Evolutionary conservation across 2,329 filamentous ascomycete genomes (phyloP), one percentile per base, ranked within the genome.

Genomic region (Sporothrix variecibatus): DNA sequence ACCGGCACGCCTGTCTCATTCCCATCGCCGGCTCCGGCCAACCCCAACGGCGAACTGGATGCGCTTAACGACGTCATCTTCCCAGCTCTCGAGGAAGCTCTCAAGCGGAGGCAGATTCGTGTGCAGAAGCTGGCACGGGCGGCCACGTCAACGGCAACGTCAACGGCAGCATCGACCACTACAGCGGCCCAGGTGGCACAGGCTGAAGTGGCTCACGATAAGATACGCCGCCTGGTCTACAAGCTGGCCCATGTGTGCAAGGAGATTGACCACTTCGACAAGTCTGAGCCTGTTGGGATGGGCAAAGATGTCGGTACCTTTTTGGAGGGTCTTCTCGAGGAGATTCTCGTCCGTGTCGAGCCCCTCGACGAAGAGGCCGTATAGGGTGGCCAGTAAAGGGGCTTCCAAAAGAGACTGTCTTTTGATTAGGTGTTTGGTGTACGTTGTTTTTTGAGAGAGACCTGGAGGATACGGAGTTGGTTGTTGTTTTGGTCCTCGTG

Each of bases 31-130:
- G 86, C 88, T 0, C 87, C 90, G 0, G 80, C 86, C 1, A 89
- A 88, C 75, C 82, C 88, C 31, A 88, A 89, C 73, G 90, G 88
- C 15, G 93, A 97, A 74, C 87, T 97, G 28, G 96, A 97, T 72
- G 94, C 95, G 1, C 87, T 98, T 0, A 94, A 92, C 79, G 94
- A 95, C 78, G 95, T 99, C 70, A 94, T 99, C 51, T 91, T 98
- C 76, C 96, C 96, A 0, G 95, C 96, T 1, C 87, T 99, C 1
- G 94, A 97, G 82, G 93, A 96, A 77, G 94, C 96, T 8, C 89
- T 98, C 26, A 94, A 94, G 81, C 89, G 96, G 71, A 92, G 96
- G 72, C 88, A 90, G 80, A 87, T 88, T 77, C 86, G 88, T 53
- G 83, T 91, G 72, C 89, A 89, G 79, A 86, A 87, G 74, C 79